phyloP scores from a whole-genome alignment of 1,139 yeast genomes.

The Candida sanyaensis region DNA sequence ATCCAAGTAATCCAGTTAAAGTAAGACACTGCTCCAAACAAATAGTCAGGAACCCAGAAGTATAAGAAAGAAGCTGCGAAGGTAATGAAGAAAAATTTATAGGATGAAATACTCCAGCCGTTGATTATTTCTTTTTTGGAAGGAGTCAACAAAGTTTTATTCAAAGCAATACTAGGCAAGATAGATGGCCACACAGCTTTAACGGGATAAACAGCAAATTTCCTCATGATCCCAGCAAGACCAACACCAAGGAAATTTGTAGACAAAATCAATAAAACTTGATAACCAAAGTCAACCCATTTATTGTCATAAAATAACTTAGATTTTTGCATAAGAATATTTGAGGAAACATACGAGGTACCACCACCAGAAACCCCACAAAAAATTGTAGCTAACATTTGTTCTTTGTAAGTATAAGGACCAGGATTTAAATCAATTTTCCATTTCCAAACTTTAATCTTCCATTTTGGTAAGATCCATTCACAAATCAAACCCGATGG shows the following conservation, averaged over 20 bases:
- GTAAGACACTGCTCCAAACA: conserved; percentile 30
- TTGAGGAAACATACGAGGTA: conserved; percentile 26
- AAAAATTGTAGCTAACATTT: conserved; percentile 25
- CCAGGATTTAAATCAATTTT: conserved; percentile 27
- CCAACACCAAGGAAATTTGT: conserved; percentile 66
- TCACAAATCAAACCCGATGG: conserved; percentile 24
- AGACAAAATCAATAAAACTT: conserved; percentile 49
- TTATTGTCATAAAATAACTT: conserved; percentile 36
- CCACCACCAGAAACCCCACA: conserved; percentile 18
- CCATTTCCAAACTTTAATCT: conserved; percentile 13
- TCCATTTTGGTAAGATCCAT: conserved; percentile 22
- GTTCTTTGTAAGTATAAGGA: conserved; percentile 30
- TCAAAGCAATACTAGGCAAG: conserved; percentile 58
- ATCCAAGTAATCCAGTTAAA: conserved; percentile 46
- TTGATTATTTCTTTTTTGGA: conserved; percentile 42
- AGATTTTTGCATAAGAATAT: conserved; percentile 28
- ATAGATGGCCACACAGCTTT: conserved; percentile 59
- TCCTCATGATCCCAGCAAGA: conserved; percentile 61
- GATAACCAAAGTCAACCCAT: conserved; percentile 54
- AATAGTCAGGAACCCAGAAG: conserved; percentile 37
- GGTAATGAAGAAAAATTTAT: conserved; percentile 27
- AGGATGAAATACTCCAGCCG: conserved; percentile 39
- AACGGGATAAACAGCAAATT: conserved; percentile 59
- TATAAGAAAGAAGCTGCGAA: conserved; percentile 28
- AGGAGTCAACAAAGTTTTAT: conserved; percentile 49